Percentiles rank a stretch among this genome's conserved stretches.
phyloP scores from a whole-genome alignment of 2,329 filamentous ascomycete species.

The Arthrobotrys conoides region DNA sequence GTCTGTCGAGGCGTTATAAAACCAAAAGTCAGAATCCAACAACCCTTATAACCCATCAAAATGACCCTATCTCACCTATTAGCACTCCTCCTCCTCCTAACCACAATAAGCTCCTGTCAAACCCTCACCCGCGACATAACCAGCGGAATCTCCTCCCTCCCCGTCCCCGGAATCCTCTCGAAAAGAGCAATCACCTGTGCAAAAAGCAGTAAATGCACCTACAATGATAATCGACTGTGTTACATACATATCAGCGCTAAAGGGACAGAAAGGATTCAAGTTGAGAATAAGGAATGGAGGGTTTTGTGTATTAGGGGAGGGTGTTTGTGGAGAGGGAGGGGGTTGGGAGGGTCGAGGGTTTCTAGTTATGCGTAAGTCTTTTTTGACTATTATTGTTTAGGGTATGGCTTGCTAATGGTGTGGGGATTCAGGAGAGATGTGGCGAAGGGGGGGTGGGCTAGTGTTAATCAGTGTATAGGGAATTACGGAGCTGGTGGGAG shows the following conservation, averaged over 20 bases:
- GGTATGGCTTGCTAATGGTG: not conserved
- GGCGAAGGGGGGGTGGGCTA: not conserved
- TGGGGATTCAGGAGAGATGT: not conserved
- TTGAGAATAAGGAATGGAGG: too few relatives aligned
- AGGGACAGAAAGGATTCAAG: not conserved
- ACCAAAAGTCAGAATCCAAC: too few relatives aligned
- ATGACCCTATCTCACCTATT: too few relatives aligned
- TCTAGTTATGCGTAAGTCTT: not conserved
- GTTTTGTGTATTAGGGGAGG: too few relatives aligned
- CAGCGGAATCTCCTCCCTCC: not conserved
- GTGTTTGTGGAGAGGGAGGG: too few relatives aligned
- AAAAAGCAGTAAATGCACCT: not conserved
- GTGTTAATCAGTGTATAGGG: too few relatives aligned
- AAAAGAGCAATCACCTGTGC: constrained; percentile 1
- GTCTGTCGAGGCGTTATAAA: too few relatives aligned
- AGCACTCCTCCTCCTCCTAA: too few relatives aligned
- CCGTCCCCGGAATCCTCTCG: not conserved
- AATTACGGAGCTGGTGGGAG: not conserved
- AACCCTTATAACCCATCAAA: too few relatives aligned
- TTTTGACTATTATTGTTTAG: not conserved
- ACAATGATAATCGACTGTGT: not conserved
- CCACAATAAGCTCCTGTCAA: too few relatives aligned
- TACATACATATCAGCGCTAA: not conserved
- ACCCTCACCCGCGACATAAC: too few relatives aligned
- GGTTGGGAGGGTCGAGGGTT: not conserved